phyloP scores from a whole-genome alignment of 2,329 filamentous ascomycete genomes.

The Aspergillaceae sp. region DNA sequence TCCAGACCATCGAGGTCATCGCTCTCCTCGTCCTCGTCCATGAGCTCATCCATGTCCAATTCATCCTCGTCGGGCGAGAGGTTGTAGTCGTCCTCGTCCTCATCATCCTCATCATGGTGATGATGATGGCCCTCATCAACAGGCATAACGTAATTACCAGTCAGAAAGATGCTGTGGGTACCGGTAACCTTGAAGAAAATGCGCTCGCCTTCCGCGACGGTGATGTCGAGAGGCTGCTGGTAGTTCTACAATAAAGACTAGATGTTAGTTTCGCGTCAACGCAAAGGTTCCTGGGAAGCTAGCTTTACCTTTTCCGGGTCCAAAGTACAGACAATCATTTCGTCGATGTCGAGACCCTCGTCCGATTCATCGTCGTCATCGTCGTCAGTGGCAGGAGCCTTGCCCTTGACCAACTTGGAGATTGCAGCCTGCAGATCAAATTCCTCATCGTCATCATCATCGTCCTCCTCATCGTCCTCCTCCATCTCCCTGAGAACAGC shows the following conservation, averaged over 20 bases:
- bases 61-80: slow-evolving; percentile 72
- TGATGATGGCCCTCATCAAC: slow-evolving; percentile 44
- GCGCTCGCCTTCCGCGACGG: slow-evolving; percentile 76
- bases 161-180: slow-evolving; percentile 83
- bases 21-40: slow-evolving; percentile 52
- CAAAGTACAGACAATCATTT: slow-evolving; percentile 91
- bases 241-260: slow-evolving; percentile 56
- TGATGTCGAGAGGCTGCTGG: slow-evolving; percentile 93
- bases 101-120: slow-evolving; percentile 47
- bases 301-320: slow-evolving; percentile 75
- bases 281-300: not conserved
- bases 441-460: slow-evolving; percentile 66
- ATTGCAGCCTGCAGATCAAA: slow-evolving; percentile 41
- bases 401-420: slow-evolving; percentile 53
- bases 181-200: slow-evolving; percentile 89
- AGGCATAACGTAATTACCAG: slow-evolving; percentile 86
- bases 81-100: slow-evolving; percentile 66
- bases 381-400: slow-evolving; percentile 63
- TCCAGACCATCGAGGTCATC: slow-evolving; percentile 72
- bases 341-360: slow-evolving; percentile 63
- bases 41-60: slow-evolving; percentile 50
- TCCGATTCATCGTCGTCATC: slow-evolving; percentile 49
- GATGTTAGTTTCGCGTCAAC: not conserved
- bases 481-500: slow-evolving; percentile 71
- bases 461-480: slow-evolving; percentile 47